Base-by-base conservation (phyloP, 176 grass and related monocot genomes). In the Urochloa ruziziensis region DNA sequence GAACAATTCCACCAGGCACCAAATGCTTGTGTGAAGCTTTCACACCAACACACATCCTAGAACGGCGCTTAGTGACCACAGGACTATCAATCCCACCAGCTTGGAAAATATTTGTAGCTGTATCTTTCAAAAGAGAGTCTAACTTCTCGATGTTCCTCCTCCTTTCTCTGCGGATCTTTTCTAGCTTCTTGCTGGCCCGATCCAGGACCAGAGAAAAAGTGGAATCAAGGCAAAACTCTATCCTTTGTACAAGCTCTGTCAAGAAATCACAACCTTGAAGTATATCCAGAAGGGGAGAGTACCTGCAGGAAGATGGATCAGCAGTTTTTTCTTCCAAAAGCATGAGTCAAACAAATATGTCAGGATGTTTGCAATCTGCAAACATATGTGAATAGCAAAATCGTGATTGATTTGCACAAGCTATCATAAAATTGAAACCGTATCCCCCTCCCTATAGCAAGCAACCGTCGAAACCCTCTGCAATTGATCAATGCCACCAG, bases 11-110 rank as follows among this genome's bases (percentile, higher is more conserved):
- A 36, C 85, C 86, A 18, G 92, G 89, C 35, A 94, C 52, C 76
- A 94, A 72, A 91, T 90, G 82, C 54, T 89, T 94, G 73, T 91
- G 89, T 12, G 92, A 94, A 89, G 89, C 86, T 81, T 91, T 94
- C 49, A 94, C 82, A 66, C 92, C 92, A 80, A 94, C 74, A 54
- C 92, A 94, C 89, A 91, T 94, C 83, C 92, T 91, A 75, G 92
- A 91, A 8, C 87, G 89, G 35, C 92, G 92, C 76, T 87, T 94
- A 24, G 92, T 94, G 70, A 91, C 77, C 30, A 94, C 13, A 85
- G 92, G 92, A 9, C 73, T 91, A 67, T 91, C 92, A 82, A 85
- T 91, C 66, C 89, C 92, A 6, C 89, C 92, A 27, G 67, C 67
- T 69, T 91, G 92, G 76, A 89, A 89, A 73, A 94, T 76, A 18